Evolutionary conservation across 2,329 filamentous ascomycete species (phyloP).

Genomic region (Ramularia endophylla): DNA sequence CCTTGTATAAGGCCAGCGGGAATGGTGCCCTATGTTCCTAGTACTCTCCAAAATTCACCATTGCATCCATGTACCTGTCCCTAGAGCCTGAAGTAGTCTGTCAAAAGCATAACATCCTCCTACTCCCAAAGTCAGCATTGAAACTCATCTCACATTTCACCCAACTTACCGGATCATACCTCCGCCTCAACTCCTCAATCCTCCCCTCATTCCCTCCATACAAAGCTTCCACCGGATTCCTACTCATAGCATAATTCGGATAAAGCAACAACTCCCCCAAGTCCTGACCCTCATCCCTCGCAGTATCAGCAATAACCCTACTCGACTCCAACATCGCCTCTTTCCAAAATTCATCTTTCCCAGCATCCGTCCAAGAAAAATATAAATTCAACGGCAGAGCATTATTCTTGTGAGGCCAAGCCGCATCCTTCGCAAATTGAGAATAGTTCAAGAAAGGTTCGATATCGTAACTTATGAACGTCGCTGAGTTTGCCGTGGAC

Average conservation of each 20-base stretch:
- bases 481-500: not conserved
- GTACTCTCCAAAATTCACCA: no score
- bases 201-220: not conserved
- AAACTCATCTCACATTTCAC: not conserved
- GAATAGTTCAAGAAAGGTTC: not conserved
- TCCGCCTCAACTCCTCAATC: not conserved
- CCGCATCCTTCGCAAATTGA: constrained; percentile 1
- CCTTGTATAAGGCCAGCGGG: no score
- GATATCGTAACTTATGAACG: not conserved
- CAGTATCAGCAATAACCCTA: not conserved
- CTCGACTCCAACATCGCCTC: not conserved
- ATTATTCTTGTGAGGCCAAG: not conserved
- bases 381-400: not conserved
- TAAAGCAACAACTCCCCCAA: not conserved
- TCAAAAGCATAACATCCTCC: constrained; percentile 1
- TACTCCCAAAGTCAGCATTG: not conserved
- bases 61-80: no score
- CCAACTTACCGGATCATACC: not conserved
- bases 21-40: no score
- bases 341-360: constrained; percentile 2
- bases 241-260: constrained; percentile 1
- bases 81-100: not conserved
- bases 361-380: not conserved
- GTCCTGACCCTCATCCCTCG: not conserved
- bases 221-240: not conserved